Conservation (phyloP, 495 filamentous ascomycete genomes). For the Cladorrhinum samala region DNA sequence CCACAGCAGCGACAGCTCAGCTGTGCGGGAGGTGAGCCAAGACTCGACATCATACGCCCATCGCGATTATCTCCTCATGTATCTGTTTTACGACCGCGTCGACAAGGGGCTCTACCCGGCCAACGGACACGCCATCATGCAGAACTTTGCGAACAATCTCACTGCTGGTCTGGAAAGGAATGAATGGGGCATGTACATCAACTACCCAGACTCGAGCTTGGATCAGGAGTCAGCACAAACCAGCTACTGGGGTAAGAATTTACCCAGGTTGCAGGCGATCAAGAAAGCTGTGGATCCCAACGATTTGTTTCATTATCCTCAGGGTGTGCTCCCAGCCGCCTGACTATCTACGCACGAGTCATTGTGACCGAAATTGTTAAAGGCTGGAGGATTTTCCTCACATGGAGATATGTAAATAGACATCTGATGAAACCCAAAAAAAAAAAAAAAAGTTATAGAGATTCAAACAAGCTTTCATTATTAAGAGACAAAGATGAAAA, state of each 20-base stretch:
- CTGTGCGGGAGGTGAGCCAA: constrained; percentile 24
- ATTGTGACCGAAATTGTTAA: background rate
- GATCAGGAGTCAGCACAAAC: constrained; percentile 30
- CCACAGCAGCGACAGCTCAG: constrained; percentile 39
- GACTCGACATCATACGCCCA: constrained; percentile 37
- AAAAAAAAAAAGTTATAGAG: no score
- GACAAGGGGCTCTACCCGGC: constrained; percentile 28
- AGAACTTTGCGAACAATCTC: constrained; percentile 34
- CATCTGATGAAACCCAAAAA: no score
- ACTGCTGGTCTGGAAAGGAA: constrained; percentile 20
- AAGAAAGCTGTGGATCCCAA: constrained; percentile 52
- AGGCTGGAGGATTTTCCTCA: no score
- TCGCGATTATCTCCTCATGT: constrained; percentile 40
- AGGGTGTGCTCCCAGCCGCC: constrained; percentile 24
- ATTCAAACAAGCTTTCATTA: no score
- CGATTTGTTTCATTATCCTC: constrained; percentile 56
- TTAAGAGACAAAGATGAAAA: no score
- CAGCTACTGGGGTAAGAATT: constrained; percentile 51
- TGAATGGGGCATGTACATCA: constrained; percentile 42
- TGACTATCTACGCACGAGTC: background rate
- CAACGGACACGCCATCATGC: constrained; percentile 27
- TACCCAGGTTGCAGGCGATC: constrained; percentile 46
- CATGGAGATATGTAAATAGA: no score
- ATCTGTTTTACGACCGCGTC: constrained; percentile 38
- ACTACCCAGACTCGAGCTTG: constrained; percentile 39